A percentile compares a stretch with the other conserved stretches of the same genome.
phyloP scores from a whole-genome alignment of 2,329 filamentous ascomycete genomes.

The Neodidymelliopsis sp. region DNA sequence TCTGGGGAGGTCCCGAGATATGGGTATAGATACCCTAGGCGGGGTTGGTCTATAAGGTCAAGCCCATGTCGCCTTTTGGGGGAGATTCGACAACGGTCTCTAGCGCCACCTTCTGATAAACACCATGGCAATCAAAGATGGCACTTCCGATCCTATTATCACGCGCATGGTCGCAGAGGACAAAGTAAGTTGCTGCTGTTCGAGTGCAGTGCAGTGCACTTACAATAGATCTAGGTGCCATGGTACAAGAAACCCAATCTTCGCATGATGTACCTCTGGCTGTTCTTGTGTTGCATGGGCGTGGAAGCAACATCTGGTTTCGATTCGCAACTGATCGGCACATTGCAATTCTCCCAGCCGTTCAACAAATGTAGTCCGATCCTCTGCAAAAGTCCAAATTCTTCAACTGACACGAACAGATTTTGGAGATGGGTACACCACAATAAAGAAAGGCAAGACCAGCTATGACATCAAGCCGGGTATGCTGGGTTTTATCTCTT shows the following conservation, averaged over 20 bases:
- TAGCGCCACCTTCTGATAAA: constrained; percentile 21
- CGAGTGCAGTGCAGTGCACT: background rate
- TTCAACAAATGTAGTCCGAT: constrained; percentile 45
- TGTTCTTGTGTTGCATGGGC: constrained; percentile 49
- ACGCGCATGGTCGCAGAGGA: constrained; percentile 54
- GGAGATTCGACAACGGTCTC: constrained; percentile 20
- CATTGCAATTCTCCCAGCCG: constrained; percentile 43
- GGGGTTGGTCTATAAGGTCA: constrained; percentile 33
- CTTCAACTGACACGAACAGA: constrained; percentile 28
- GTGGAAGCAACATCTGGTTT: constrained; percentile 51
- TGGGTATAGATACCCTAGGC: constrained; percentile 11
- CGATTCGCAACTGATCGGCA: constrained; percentile 49
- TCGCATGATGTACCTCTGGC: constrained; percentile 48
- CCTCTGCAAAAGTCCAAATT: no score
- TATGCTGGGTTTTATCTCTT: constrained; percentile 45
- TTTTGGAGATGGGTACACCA: constrained; percentile 39
- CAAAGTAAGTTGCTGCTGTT: constrained; percentile 19
- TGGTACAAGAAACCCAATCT: constrained; percentile 55
- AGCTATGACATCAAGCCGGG: constrained; percentile 33
- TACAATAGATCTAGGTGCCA: constrained; percentile 29
- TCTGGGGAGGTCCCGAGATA: constrained; percentile 31
- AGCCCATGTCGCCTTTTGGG: constrained; percentile 16
- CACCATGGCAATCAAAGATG: constrained; percentile 38
- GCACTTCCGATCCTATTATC: constrained; percentile 51
- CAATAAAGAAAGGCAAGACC: constrained; percentile 17